phyloP scores from a whole-genome alignment of 352 stramenopile genomes.

The Phytophthora aleatoria region DNA sequence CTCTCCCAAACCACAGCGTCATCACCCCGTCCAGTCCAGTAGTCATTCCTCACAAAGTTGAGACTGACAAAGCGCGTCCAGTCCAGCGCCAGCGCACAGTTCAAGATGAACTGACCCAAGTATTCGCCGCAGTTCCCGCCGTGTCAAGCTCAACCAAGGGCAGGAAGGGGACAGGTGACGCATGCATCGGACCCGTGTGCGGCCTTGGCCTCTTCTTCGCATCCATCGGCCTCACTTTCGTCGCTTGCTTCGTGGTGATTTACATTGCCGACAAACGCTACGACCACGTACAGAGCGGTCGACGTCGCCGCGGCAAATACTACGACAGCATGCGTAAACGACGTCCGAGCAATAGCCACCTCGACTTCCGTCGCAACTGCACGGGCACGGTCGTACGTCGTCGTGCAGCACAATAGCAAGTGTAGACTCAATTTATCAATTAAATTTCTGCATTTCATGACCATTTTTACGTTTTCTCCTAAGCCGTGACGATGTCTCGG shows the following conservation, averaged over 20 bases:
- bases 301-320: slow-evolving; percentile 27
- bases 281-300: slow-evolving; percentile 28
- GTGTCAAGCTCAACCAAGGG: slow-evolving; percentile 24
- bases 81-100: slow-evolving; percentile 21
- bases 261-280: slow-evolving; percentile 46
- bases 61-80: background rate
- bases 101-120: slow-evolving; percentile 28
- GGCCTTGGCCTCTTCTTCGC: slow-evolving; percentile 49
- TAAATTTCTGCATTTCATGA: background rate
- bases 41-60: slow-evolving; percentile 3
- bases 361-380: slow-evolving; percentile 26
- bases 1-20: slow-evolving; percentile 1
- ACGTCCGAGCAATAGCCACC: slow-evolving; percentile 19
- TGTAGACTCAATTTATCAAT: slow-evolving; percentile 1
- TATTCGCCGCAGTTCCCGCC: slow-evolving; percentile 18
- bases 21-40: slow-evolving; percentile 22
- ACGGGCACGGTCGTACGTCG: slow-evolving; percentile 15
- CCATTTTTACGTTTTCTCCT: background rate
- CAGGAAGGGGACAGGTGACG: slow-evolving; percentile 32
- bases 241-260: slow-evolving; percentile 40
- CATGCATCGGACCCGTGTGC: slow-evolving; percentile 44
- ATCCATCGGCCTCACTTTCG: slow-evolving; percentile 40
- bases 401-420: slow-evolving; percentile 21
- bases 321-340: slow-evolving; percentile 27
- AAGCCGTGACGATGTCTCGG: slow-evolving; percentile 19